Evolutionary conservation across 2,329 filamentous ascomycete species (phyloP).

Genomic region (Gaeumannomyces tritici): DNA sequence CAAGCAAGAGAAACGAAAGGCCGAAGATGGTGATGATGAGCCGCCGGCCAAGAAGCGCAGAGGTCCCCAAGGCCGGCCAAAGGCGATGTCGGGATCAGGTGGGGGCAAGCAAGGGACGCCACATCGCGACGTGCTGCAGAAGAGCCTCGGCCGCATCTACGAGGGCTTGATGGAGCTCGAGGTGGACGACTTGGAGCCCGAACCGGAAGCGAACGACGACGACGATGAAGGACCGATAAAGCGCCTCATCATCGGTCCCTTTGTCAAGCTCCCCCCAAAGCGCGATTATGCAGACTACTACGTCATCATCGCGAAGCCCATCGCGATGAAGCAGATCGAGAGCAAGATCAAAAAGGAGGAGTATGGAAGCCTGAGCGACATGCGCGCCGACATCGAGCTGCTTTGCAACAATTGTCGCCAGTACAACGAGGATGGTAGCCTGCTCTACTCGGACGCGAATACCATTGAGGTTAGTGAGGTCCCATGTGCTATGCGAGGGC

Average conservation of each 20-base stretch:
- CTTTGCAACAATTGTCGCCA: constrained; percentile 87
- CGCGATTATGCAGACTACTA: constrained; percentile 93
- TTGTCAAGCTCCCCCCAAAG: constrained; percentile 83
- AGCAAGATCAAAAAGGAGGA: constrained; percentile 95
- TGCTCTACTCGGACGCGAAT: constrained; percentile 87
- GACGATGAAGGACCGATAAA: constrained; percentile 47
- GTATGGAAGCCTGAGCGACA: constrained; percentile 70
- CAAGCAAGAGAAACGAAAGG: constrained; percentile 81
- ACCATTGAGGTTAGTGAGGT: constrained; percentile 70
- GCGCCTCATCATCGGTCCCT: constrained; percentile 84
- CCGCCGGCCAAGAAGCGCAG: constrained; percentile 71
- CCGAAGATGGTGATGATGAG: constrained; percentile 66
- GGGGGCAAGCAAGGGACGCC: constrained; percentile 15
- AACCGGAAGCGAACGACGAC: constrained; percentile 34
- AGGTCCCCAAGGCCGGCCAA: constrained; percentile 60
- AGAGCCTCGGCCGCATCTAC: constrained; percentile 66
- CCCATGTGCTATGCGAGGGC: neutral
- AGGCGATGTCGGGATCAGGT: constrained; percentile 35
- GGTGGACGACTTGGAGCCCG: constrained; percentile 58
- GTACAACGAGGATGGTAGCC: constrained; percentile 92
- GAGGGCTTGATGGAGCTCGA: constrained; percentile 77
- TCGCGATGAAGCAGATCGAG: constrained; percentile 92
- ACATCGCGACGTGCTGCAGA: constrained; percentile 70
- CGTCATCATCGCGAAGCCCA: constrained; percentile 80
- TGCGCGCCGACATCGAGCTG: constrained; percentile 72